Base-by-base conservation (phyloP, 129 eudicot species). In the Tagetes patula region DNA sequence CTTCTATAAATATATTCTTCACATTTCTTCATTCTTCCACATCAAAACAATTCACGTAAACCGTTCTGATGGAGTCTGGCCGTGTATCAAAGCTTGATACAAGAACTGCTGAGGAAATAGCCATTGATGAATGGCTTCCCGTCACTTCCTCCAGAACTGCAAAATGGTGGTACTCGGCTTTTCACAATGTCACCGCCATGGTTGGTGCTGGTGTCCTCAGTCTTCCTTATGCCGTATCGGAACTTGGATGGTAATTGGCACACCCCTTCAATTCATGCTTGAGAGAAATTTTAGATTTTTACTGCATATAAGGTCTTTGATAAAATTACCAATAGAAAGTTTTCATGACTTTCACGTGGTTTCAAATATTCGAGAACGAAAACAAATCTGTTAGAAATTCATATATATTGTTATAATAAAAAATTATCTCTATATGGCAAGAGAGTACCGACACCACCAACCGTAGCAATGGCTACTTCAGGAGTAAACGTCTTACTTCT, bases 181-280 rank as follows among this genome's bases (percentile, higher is more conserved):
- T 89, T 63, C 96, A 89, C 86, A 89, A 89, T 62, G 89, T 89
- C 80, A 89, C 96, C 14, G 91, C 96, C 75, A 89, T 86, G 96
- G 96, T 86, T 36, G 96, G 96, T 5, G 96, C 96, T 13, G 96
- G 96, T 41, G 96, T 88, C 14, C 96, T 88, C 59, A 82, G 91
- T 82, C 91, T 88, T 63, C 96, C 96, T 32, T 86, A 79, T 39
- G 91, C 91, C 59, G 36, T 89, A 65, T 84, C 91, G 0, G 58
- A 84, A 46, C 82, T 89, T 34, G 96, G 96, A 74, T 89, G 96
- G 96, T 89, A 20, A 20, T 20, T 20, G 27, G 27, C 27, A 20
- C 27, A 79, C 39, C 13, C 34, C 47, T 59, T 46, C 72, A 34
- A 0, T 9, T 67, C 31, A 34, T 20, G 38, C 27, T 20, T 20